Base-by-base conservation (phyloP, 768 basidiomycete genomes). In the Favolaschia claudopus region DNA sequence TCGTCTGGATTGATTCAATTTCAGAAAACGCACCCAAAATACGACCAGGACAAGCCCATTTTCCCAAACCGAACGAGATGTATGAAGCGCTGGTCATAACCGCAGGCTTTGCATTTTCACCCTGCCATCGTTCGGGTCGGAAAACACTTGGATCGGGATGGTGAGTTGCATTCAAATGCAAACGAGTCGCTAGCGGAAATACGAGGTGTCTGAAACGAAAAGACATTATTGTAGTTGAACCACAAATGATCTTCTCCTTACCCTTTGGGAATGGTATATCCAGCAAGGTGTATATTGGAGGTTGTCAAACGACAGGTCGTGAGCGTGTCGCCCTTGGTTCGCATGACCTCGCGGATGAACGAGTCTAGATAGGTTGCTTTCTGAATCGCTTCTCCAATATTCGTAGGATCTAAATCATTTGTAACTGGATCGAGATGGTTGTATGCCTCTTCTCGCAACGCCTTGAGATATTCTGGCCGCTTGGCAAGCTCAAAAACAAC, bases 291-390 rank as follows among this genome's bases (percentile, higher is more conserved):
- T 5, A 63, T 60, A 29, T 75, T 72, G 29, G 60, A 49, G 4
- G 69, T 71, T 8, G 75, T 73, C 49, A 66, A 43, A 5, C 75
- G 64, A 42, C 69, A 68, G 8, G 65, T 63, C 19, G 68, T 67
- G 37, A 76, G 65, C 7, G 73, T 74, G 47, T 75, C 74, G 17
- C 75, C 75, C 57, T 76, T 76, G 13, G 72, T 70, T 15, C 74
- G 71, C 70, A 76, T 67, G 13, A 76, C 75, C 46, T 76, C 74
- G 5, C 75, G 71, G 27, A 75, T 70, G 62, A 76, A 76, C 1
- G 74, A 73, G 52, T 76, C 75, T 17, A 74, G 52, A 32, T 66
- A 51, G 14, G 60, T 62, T 1, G 70, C 69, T 14, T 69, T 69
- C n/a, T 69, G 69, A 20, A 75, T 43, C 6, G 68, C 68, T 2